Evolutionary conservation across 257 asterid species (phyloP).

Genomic region (Fraxinus cuspidata): DNA sequence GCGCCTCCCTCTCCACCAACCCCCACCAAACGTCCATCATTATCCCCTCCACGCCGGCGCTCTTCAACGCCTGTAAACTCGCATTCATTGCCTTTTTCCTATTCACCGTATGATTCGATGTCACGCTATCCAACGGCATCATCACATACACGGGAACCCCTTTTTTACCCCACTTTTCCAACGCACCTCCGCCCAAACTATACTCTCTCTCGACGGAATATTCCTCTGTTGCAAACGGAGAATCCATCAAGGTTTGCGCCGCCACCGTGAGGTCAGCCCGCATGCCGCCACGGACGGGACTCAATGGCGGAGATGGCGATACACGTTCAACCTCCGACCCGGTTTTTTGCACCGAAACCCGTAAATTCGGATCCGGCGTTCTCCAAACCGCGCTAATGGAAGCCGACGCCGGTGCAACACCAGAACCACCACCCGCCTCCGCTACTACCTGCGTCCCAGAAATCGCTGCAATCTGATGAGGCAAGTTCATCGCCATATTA

Average conservation of each 20-base stretch:
- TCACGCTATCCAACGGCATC: conserved; percentile 98
- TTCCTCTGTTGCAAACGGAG: conserved; percentile 21
- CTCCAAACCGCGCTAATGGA: conserved; percentile 39
- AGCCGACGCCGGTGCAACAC: conserved; percentile 43
- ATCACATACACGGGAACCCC: conserved; percentile 94
- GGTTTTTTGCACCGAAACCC: conserved; percentile 47
- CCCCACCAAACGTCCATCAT: conserved; percentile 99
- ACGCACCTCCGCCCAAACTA: conserved; percentile 22
- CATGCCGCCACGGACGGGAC: conserved; percentile 59
- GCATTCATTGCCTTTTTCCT: conserved; percentile 96
- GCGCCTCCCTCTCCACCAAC: conserved; percentile 76
- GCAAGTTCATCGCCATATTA: conserved; percentile 82
- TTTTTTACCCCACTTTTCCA: conserved; percentile 28
- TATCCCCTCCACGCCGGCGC: conserved; percentile 93
- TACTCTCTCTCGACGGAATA: conserved; percentile 40
- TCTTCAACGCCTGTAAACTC: conserved; percentile 89
- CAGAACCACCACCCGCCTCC: conserved; percentile 39
- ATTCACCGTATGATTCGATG: conserved; percentile 77
- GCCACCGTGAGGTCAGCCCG: conserved; percentile 70
- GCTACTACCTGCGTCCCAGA: conserved; percentile 53
- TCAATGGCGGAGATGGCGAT: conserved; percentile 82
- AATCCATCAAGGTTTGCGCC: conserved; percentile 70
- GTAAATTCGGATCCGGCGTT: conserved; percentile 47
- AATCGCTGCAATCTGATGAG: conserved; percentile 79
- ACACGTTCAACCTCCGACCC: conserved; percentile 51